Evolutionary conservation across 1,284 basidiomycete genomes (phyloP).

Genomic region (Ustanciosporium gigantosporum): DNA sequence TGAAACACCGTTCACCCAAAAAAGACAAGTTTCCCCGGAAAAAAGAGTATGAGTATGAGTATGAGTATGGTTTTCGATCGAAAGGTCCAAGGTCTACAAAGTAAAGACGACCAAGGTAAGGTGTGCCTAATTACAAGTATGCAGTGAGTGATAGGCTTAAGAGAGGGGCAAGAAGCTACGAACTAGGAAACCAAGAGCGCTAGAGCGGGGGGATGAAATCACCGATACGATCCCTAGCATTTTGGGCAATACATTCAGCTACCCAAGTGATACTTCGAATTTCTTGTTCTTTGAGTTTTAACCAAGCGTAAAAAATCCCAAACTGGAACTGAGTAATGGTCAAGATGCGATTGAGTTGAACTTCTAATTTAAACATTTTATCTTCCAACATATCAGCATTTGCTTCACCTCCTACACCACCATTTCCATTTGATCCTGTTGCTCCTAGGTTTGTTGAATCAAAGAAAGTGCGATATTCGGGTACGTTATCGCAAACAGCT

Average conservation of each 20-base stretch:
- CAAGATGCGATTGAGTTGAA: constrained; percentile 65
- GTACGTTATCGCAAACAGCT: constrained; percentile 79
- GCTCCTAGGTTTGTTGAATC: no score
- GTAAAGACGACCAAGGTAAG: no score
- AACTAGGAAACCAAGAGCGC: not conserved
- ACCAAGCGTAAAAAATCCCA: constrained; percentile 58
- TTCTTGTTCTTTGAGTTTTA: constrained; percentile 91
- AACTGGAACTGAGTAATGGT: constrained; percentile 60
- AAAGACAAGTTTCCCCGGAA: no score
- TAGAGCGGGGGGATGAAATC: constrained; percentile 33
- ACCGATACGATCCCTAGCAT: constrained; percentile 41
- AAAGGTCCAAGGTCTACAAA: no score
- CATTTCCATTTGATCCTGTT: constrained; percentile 9
- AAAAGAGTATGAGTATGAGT: no score
- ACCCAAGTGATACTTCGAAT: constrained; percentile 97
- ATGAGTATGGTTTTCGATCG: no score
- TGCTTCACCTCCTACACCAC: constrained; percentile 60
- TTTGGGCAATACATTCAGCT: constrained; percentile 69
- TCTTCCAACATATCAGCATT: constrained; percentile 75
- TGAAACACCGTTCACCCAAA: no score
- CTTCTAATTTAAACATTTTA: constrained; percentile 91
- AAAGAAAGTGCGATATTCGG: constrained; percentile 91
- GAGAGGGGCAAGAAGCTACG: not conserved
- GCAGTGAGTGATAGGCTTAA: no score
- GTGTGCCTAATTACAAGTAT: no score